phyloP scores from a whole-genome alignment of 495 filamentous ascomycete genomes.

The Polyplosphaeria fusca region DNA sequence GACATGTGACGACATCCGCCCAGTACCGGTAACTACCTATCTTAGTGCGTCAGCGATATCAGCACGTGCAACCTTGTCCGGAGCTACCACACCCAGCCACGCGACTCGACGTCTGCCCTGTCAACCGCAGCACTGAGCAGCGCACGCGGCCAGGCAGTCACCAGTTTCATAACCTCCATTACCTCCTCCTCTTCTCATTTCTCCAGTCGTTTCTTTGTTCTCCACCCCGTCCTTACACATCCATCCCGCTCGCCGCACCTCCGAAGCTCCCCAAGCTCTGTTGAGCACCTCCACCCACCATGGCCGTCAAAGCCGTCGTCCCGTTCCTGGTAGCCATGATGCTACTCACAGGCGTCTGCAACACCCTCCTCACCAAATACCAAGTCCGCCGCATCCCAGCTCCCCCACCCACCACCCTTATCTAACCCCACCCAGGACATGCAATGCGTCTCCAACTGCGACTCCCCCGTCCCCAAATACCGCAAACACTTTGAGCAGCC shows the following conservation, averaged over 20 bases:
- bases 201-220: not conserved
- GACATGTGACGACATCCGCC: too few relatives aligned
- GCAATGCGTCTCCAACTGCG: slow-evolving; percentile 91
- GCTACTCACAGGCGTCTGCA: slow-evolving; percentile 88
- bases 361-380: slow-evolving; percentile 94
- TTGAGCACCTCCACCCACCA: slow-evolving; percentile 33
- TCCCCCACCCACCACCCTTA: not conserved
- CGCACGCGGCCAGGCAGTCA: not conserved
- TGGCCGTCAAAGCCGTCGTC: slow-evolving; percentile 61
- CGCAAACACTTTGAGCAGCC: slow-evolving; percentile 82
- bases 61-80: slow-evolving; percentile 10
- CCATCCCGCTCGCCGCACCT: not conserved
- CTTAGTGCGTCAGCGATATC: slow-evolving; percentile 11
- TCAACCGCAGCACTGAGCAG: slow-evolving; percentile 12
- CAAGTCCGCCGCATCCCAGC: slow-evolving; percentile 55
- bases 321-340: slow-evolving; percentile 89
- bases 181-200: too few relatives aligned
- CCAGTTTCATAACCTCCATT: too few relatives aligned
- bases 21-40: too few relatives aligned
- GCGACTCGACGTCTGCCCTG: slow-evolving; percentile 9
- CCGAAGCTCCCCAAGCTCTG: not conserved
- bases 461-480: slow-evolving; percentile 60
- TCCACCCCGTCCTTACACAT: not conserved
- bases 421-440: slow-evolving; percentile 62
- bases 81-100: slow-evolving; percentile 19